Evolutionary conservation across 1,284 basidiomycete species (phyloP).

Genomic region (Schizophyllum commune): DNA sequence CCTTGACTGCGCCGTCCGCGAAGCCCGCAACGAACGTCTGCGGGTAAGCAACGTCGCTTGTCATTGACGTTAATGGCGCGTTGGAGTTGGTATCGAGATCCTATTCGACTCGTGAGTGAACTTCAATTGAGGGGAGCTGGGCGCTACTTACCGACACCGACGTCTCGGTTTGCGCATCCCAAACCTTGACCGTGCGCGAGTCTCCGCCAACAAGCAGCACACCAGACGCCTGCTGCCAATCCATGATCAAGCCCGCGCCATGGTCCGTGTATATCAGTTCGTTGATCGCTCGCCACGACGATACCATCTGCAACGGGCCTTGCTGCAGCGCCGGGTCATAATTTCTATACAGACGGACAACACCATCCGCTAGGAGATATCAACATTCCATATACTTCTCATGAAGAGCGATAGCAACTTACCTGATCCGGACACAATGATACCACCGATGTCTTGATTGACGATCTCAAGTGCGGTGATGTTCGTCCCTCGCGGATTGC

Average conservation of each 20-base stretch:
- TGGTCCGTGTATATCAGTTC: slow-evolving; percentile 69
- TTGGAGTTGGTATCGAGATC: slow-evolving; percentile 87
- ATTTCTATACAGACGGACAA: slow-evolving; percentile 87
- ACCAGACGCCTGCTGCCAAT: slow-evolving; percentile 92
- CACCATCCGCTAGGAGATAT: slow-evolving; percentile 68
- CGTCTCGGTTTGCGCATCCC: slow-evolving; percentile 93
- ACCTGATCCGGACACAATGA: slow-evolving; percentile 88
- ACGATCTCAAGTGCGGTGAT: slow-evolving; percentile 92
- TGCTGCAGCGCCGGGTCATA: slow-evolving; percentile 67
- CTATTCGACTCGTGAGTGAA: slow-evolving; percentile 27
- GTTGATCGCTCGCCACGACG: slow-evolving; percentile 85
- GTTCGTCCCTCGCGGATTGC: slow-evolving; percentile 73
- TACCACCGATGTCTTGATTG: slow-evolving; percentile 91
- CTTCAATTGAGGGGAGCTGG: background rate
- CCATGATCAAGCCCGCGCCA: slow-evolving; percentile 80
- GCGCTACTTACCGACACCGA: slow-evolving; percentile 59
- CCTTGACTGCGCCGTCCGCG: slow-evolving; percentile 84
- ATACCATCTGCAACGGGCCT: slow-evolving; percentile 78
- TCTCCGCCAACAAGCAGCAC: slow-evolving; percentile 88
- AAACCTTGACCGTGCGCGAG: slow-evolving; percentile 81
- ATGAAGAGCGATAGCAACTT: slow-evolving; percentile 18
- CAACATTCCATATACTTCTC: slow-evolving; percentile 2
- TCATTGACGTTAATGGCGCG: slow-evolving; percentile 82
- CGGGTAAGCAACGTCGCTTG: slow-evolving; percentile 72
- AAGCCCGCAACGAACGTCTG: slow-evolving; percentile 89